Percentiles rank a stretch among this genome's conserved stretches.
Evolutionary conservation across 2,329 filamentous ascomycete genomes (phyloP).

Genomic region (Penicillium concentricum): DNA sequence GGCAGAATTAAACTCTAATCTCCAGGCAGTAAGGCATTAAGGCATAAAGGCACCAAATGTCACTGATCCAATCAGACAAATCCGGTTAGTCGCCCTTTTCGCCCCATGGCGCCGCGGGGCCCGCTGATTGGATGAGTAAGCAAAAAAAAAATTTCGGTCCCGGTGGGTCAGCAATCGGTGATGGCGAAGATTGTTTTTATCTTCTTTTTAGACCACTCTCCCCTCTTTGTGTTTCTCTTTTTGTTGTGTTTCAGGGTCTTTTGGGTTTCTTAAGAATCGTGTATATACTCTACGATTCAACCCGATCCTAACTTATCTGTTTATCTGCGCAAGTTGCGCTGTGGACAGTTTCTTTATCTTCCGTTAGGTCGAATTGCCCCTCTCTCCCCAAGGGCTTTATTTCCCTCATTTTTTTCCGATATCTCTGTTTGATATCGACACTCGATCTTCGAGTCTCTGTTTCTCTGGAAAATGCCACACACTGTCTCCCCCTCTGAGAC

Average conservation of each 20-base stretch:
- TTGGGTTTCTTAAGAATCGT: constrained; percentile 6
- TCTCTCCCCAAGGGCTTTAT: constrained; percentile 3
- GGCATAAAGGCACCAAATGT: background rate
- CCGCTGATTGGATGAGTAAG: constrained; percentile 11
- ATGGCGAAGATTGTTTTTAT: constrained; percentile 4
- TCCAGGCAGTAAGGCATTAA: background rate
- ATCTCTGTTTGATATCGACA: constrained; percentile 9
- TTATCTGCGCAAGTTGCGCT: constrained; percentile 8
- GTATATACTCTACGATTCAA: constrained; percentile 5
- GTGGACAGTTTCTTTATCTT: constrained; percentile 1
- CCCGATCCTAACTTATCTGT: background rate
- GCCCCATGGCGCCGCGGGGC: background rate
- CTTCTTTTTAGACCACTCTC: constrained; percentile 8
- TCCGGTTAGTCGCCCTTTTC: background rate
- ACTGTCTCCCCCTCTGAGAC: constrained; percentile 35
- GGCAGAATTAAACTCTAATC: background rate
- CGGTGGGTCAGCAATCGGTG: constrained; percentile 7
- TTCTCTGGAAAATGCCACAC: constrained; percentile 48
- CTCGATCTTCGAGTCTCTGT: constrained; percentile 5
- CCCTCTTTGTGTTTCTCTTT: constrained; percentile 11
- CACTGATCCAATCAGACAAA: constrained; percentile 1
- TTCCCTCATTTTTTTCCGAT: constrained; percentile 8
- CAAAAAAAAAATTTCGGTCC: constrained; percentile 8
- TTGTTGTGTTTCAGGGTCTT: constrained; percentile 4
- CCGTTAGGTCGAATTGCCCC: constrained; percentile 9